Conservation (phyloP, 257 asterid species). For the Fraxinus quadrangulata region DNA sequence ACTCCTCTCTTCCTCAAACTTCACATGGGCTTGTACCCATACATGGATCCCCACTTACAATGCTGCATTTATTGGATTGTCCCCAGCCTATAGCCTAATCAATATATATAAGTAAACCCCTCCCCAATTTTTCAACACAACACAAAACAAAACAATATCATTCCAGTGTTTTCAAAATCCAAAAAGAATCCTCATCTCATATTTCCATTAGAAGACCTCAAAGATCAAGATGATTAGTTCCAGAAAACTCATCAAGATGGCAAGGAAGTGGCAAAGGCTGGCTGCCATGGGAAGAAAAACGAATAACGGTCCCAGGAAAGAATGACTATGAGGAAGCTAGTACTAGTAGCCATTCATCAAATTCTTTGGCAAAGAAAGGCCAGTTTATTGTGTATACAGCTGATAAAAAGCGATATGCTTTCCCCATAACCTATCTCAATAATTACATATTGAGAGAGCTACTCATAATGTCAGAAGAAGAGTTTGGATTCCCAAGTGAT, state of each 20-base stretch:
- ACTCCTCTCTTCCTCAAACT: too few species aligned
- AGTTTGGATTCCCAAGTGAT: conserved; percentile 30
- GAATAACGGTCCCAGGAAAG: neutral
- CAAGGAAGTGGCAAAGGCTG: conserved; percentile 6
- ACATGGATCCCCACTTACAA: neutral
- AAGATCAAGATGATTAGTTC: neutral
- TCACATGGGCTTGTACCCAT: neutral
- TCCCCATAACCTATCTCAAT: conserved; percentile 35
- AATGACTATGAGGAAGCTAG: neutral
- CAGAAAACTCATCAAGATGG: neutral
- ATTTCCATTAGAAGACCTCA: neutral
- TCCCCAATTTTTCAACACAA: conserved; percentile 2
- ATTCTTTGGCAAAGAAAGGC: conserved; percentile 31
- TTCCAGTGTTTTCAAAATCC: neutral
- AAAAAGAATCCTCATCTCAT: neutral
- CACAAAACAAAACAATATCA: neutral
- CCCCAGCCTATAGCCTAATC: neutral
- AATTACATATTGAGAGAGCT: conserved; percentile 23
- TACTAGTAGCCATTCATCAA: neutral
- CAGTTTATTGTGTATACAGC: conserved; percentile 34
- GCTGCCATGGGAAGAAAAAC: conserved; percentile 12
- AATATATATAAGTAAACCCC: neutral
- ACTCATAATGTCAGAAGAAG: conserved; percentile 35
- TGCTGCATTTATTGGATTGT: conserved; percentile 11
- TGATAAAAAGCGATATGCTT: conserved; percentile 32